phyloP scores from a whole-genome alignment of 1,284 basidiomycete genomes.

The Pascua sp. region DNA sequence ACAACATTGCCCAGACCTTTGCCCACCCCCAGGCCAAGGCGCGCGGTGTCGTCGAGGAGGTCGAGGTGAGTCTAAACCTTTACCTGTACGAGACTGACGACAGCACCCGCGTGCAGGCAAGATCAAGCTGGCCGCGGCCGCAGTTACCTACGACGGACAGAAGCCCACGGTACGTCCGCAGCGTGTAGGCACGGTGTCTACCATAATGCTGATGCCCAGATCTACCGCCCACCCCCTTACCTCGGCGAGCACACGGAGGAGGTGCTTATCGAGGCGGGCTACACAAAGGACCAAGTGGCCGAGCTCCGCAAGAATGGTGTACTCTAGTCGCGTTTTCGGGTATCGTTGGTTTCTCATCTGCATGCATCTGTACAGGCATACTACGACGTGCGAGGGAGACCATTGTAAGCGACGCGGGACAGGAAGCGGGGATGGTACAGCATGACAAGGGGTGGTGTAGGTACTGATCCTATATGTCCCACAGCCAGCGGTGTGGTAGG shows the following conservation, averaged over 20 bases:
- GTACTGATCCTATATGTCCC: too few species aligned
- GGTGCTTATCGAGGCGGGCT: slow-evolving; percentile 71
- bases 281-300: slow-evolving; percentile 61
- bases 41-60: slow-evolving; percentile 59
- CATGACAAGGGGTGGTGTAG: too few species aligned
- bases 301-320: slow-evolving; percentile 56
- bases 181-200: slow-evolving; percentile 22
- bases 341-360: not conserved
- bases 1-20: slow-evolving; percentile 86
- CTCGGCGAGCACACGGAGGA: slow-evolving; percentile 77
- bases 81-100: slow-evolving; percentile 16
- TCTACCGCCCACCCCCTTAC: slow-evolving; percentile 74
- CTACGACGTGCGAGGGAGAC: too few species aligned
- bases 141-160: slow-evolving; percentile 80
- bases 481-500: too few species aligned
- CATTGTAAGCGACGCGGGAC: too few species aligned
- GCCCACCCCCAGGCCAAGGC: slow-evolving; percentile 81
- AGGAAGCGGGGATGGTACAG: too few species aligned
- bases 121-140: slow-evolving; percentile 79
- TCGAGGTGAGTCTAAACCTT: slow-evolving; percentile 54
- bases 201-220: slow-evolving; percentile 53
- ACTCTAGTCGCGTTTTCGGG: slow-evolving; percentile 6
- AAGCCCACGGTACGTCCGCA: slow-evolving; percentile 45
- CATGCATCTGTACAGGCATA: not conserved
- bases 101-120: slow-evolving; percentile 74